phyloP scores from a whole-genome alignment of 495 filamentous ascomycete genomes.

The Talaromyces stipitatus region DNA sequence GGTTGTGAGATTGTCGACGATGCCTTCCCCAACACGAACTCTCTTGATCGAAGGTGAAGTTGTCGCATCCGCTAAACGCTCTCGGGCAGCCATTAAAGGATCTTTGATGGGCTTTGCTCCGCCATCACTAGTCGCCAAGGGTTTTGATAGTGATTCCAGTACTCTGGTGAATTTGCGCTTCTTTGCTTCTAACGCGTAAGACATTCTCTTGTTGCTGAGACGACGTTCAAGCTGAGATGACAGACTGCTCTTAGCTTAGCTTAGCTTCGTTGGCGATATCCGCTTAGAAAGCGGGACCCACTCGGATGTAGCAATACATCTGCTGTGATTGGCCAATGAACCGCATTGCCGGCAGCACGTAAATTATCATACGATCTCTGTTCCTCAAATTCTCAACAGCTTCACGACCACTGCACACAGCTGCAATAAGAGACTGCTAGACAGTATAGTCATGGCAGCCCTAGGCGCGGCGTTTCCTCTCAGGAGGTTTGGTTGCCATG shows the following conservation, averaged over 20 bases:
- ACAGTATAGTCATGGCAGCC: conserved; percentile 27
- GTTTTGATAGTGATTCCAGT: conserved; percentile 48
- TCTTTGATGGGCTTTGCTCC: conserved; percentile 17
- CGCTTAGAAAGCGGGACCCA: not conserved
- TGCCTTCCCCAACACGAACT: conserved; percentile 24
- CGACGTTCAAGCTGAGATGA: not conserved
- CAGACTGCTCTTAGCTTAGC: not conserved
- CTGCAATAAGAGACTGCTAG: not conserved
- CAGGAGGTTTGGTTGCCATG: conserved; percentile 35
- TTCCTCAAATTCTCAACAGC: not conserved
- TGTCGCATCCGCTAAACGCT: conserved; percentile 19
- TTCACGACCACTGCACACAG: not conserved
- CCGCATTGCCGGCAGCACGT: not conserved
- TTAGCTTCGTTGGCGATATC: not conserved
- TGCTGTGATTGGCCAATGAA: conserved; percentile 1
- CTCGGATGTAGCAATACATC: not conserved
- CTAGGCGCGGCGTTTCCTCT: conserved; percentile 24
- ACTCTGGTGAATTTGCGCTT: conserved; percentile 50
- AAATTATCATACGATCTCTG: not conserved
- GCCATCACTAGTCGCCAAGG: conserved; percentile 12
- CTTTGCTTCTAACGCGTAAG: conserved; percentile 45
- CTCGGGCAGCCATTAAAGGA: conserved; percentile 16
- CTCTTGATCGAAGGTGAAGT: conserved; percentile 30
- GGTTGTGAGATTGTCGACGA: conserved; percentile 11
- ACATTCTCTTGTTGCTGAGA: conserved; percentile 24